Evolutionary conservation across 108 stramenopile species (phyloP).

Genomic region (Stephanodiscus minutulus): DNA sequence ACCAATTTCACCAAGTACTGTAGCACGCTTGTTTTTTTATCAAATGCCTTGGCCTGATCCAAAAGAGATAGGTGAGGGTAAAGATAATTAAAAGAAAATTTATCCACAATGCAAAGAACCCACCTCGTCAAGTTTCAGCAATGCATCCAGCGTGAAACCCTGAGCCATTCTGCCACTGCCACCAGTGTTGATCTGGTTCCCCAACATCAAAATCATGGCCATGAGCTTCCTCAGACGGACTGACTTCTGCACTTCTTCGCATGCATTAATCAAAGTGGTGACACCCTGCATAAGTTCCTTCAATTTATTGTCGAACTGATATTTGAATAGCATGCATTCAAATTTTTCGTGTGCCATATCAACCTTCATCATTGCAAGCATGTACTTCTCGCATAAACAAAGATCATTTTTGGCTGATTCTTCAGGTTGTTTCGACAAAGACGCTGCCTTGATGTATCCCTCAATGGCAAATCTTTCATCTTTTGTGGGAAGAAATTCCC

Average conservation of each 20-base stretch:
- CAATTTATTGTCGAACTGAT: slow-evolving; percentile 69
- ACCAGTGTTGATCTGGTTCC: slow-evolving; percentile 93
- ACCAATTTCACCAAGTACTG: slow-evolving; percentile 88
- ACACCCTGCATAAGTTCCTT: slow-evolving; percentile 68
- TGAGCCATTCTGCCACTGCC: slow-evolving; percentile 79
- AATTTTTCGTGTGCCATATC: slow-evolving; percentile 67
- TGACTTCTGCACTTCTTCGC: slow-evolving; percentile 78
- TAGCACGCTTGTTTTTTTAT: slow-evolving; percentile 95
- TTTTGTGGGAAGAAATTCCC: slow-evolving; percentile 75
- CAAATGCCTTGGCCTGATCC: slow-evolving; percentile 91
- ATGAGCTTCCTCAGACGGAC: slow-evolving; percentile 82
- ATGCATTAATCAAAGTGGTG: slow-evolving; percentile 68
- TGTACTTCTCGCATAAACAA: slow-evolving; percentile 84
- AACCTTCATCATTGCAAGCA: slow-evolving; percentile 78
- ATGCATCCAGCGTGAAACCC: slow-evolving; percentile 93
- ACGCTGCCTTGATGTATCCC: slow-evolving; percentile 63
- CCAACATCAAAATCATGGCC: slow-evolving; percentile 89
- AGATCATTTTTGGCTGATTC: slow-evolving; percentile 59
- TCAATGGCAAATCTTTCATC: slow-evolving; percentile 69
- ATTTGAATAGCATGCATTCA: slow-evolving; percentile 83
- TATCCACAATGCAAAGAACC: slow-evolving; percentile 17
- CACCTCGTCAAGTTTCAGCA: slow-evolving; percentile 92
- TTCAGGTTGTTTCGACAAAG: slow-evolving; percentile 45
- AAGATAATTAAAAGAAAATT: neutral
- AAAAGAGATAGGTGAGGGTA: slow-evolving; percentile 3